Evolutionary conservation across 768 basidiomycete species (phyloP).

Genomic region (Boletus rubescentipes): DNA sequence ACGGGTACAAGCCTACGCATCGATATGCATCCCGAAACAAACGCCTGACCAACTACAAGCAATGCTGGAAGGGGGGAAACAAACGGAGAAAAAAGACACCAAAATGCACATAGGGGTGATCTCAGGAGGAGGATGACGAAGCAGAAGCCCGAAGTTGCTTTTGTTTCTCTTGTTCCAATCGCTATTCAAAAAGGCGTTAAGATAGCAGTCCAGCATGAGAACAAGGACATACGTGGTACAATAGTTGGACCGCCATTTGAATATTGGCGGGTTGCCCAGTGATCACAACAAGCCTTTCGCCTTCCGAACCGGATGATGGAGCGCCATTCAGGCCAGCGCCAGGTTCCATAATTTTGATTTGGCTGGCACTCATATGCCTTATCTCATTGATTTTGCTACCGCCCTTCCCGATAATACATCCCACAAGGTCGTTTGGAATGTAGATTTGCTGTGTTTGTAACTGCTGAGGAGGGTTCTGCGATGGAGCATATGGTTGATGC

Average conservation of each 20-base stretch:
- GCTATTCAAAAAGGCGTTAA: constrained; percentile 42
- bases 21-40: constrained; percentile 7
- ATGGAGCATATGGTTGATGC: constrained; percentile 43
- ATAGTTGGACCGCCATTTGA: constrained; percentile 91
- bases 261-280: constrained; percentile 95
- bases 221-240: constrained; percentile 69
- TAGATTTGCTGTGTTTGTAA: constrained; percentile 97
- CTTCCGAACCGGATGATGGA: constrained; percentile 73
- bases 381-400: constrained; percentile 99
- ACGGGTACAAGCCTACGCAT: constrained; percentile 13
- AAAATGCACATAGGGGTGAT: background rate
- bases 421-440: constrained; percentile 96
- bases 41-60: constrained; percentile 2
- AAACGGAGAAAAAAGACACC: background rate
- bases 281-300: constrained; percentile 92
- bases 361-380: constrained; percentile 89
- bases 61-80: background rate
- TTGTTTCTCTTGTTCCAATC: constrained; percentile 87
- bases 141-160: constrained; percentile 58
- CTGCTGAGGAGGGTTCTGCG: constrained; percentile 66
- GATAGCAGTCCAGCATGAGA: background rate
- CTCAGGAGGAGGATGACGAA: constrained; percentile 32
- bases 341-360: constrained; percentile 99
- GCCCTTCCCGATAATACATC: constrained; percentile 96
- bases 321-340: constrained; percentile 77